Conservation (phyloP, 768 basidiomycete genomes). For the Suillus tomentosus region DNA sequence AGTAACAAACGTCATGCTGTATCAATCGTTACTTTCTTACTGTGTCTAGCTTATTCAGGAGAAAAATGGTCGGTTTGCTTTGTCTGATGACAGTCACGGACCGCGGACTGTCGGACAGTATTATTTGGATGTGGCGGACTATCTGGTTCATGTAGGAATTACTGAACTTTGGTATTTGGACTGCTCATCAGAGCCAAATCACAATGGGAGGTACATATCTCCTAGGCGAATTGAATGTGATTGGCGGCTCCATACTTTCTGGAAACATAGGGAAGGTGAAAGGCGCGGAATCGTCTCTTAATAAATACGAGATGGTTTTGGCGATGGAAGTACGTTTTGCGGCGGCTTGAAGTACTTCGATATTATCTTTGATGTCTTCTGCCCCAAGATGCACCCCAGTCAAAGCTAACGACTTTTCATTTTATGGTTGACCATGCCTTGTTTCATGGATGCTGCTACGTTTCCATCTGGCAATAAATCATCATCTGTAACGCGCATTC, state of each 20-base stretch:
- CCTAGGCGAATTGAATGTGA: slow-evolving; percentile 48
- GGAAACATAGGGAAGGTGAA: slow-evolving; percentile 38
- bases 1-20: slow-evolving; percentile 29
- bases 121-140: slow-evolving; percentile 66
- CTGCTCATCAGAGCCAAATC: slow-evolving; percentile 43
- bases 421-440: background rate
- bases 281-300: background rate
- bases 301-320: slow-evolving; percentile 1
- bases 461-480: background rate
- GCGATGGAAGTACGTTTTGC: background rate
- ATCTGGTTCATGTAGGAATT: slow-evolving; percentile 63
- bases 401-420: background rate
- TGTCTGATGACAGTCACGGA: slow-evolving; percentile 97
- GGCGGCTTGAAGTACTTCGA: slow-evolving; percentile 3
- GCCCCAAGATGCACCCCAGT: background rate
- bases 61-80: slow-evolving; percentile 69
- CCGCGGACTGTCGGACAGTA: slow-evolving; percentile 87
- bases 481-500: background rate
- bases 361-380: background rate
- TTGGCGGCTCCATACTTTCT: slow-evolving; percentile 66
- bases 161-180: slow-evolving; percentile 64
- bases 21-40: slow-evolving; percentile 10
- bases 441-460: background rate
- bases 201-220: slow-evolving; percentile 45
- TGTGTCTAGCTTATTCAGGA: slow-evolving; percentile 63